Evolutionary conservation across 257 asterid species (phyloP).

Genomic region (Mentha longifolia): DNA sequence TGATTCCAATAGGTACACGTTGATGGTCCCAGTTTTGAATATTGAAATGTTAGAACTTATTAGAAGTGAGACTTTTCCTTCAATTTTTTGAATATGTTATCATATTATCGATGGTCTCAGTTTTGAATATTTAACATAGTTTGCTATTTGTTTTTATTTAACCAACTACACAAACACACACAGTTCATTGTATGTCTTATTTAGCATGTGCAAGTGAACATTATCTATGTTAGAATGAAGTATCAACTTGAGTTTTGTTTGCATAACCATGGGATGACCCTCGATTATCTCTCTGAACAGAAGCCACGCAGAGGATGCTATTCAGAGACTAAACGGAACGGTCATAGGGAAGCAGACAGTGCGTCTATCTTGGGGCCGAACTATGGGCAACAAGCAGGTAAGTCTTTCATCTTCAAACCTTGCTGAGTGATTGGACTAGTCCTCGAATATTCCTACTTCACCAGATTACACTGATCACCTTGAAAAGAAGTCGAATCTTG

Average conservation of each 20-base stretch:
- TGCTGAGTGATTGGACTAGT: slow-evolving; percentile 12
- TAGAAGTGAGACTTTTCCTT: neutral
- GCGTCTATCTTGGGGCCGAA: slow-evolving; percentile 87
- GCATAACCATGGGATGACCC: slow-evolving; percentile 20
- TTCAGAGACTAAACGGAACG: slow-evolving; percentile 63
- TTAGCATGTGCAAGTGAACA: neutral
- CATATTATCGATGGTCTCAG: too few relatives aligned
- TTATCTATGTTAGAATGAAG: neutral
- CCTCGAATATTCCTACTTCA: slow-evolving; percentile 7
- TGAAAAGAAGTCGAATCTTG: neutral
- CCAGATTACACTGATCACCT: neutral
- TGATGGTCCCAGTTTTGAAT: neutral
- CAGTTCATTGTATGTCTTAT: neutral
- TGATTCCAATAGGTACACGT: neutral
- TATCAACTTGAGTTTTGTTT: slow-evolving; percentile 18
- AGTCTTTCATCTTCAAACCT: neutral
- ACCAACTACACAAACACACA: neutral
- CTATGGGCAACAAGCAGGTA: slow-evolving; percentile 76
- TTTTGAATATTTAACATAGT: too few relatives aligned
- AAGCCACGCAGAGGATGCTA: slow-evolving; percentile 74
- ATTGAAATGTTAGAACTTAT: neutral
- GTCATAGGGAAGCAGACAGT: slow-evolving; percentile 75
- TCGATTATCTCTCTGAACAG: slow-evolving; percentile 39
- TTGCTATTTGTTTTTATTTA: neutral
- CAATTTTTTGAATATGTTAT: neutral